Base-by-base conservation (phyloP, 2,329 filamentous ascomycete species). In the Stachybotrys echinatus region DNA sequence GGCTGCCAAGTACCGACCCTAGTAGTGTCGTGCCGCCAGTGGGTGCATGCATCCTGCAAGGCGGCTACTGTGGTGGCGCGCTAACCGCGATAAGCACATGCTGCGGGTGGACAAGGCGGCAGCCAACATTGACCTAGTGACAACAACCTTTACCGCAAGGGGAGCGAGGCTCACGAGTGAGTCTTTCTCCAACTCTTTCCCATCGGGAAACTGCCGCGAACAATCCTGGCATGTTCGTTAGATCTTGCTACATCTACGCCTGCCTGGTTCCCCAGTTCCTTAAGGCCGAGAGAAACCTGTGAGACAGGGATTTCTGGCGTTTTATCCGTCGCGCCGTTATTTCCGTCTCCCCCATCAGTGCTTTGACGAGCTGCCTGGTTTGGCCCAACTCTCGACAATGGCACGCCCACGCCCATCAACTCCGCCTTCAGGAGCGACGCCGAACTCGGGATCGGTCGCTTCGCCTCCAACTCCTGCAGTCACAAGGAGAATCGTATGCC, bases 401-500 rank as follows among this genome's bases (percentile, higher is more conserved):
- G 75, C 75, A 43, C 71, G 71, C 12, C 66, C 73, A 22, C 63
- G 64, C 12, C 80, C 76, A 50, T 76, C 77, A 49, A 74, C 75
- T 38, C 58, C 61, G 48, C 56, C 56, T 18, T 65, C 48, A 50
- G 61, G 60, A 44, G 63, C 61, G 18, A 18, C 12, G 19, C 18
- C 17, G 8, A 37, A 8, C 38, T 20, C 62, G 27, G 27, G 27
- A 14, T 2, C 60, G 6, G 61, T 61, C 39, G 55, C 60, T 27
- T 75, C 76, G 23, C 77, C 79, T 27, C 76, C 71, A 4, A 81
- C 79, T 0, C 78, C 80, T 5, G 79, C 79, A 54, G 72, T 76
- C 12, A 77, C 73, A 18, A 71, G 76, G 53, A 73, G 77, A 58
- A 81, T 83, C 51, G 80, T 83, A 61, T 61, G 77, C 61, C 5